Percentiles rank a stretch among this genome's conserved stretches.
phyloP scores from a whole-genome alignment of 495 filamentous ascomycete genomes.

The Penicillium turbatum region DNA sequence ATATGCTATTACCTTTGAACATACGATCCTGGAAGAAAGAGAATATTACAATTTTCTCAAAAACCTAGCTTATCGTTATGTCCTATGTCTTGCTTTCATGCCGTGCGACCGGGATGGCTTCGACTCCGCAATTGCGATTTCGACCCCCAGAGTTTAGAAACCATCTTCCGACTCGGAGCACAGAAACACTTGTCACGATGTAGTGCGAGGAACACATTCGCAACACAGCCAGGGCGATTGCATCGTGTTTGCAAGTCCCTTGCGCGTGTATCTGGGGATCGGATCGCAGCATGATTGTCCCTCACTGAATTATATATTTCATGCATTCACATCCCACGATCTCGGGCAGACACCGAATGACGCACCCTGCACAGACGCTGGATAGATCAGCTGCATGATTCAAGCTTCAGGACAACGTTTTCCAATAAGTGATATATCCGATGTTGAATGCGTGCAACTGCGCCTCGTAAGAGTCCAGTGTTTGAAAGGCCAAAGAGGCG shows the following conservation, averaged over 20 bases:
- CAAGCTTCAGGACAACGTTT: conserved; percentile 14
- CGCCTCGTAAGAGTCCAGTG: background rate
- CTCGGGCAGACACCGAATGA: conserved; percentile 5
- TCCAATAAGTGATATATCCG: conserved; percentile 3
- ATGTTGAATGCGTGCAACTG: conserved; percentile 10
- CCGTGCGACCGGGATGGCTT: background rate
- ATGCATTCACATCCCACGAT: conserved; percentile 4
- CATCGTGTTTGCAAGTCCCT: conserved; percentile 16
- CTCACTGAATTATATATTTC: conserved; percentile 16
- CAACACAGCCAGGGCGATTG: conserved; percentile 13
- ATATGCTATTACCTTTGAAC: no score
- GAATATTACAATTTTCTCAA: background rate
- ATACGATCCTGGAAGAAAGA: background rate
- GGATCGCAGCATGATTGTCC: conserved; percentile 4
- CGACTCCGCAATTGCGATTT: conserved; percentile 2
- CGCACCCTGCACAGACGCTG: conserved; percentile 12
- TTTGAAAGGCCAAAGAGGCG: conserved; percentile 15
- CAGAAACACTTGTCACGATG: background rate
- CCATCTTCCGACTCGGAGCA: conserved; percentile 9
- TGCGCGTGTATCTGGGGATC: conserved; percentile 15
- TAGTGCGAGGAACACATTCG: conserved; percentile 8
- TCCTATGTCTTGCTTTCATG: background rate
- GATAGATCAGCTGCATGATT: conserved; percentile 20
- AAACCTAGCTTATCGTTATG: background rate
- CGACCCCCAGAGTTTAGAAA: conserved; percentile 11